Percentiles rank a stretch among this genome's conserved stretches.
phyloP scores from a whole-genome alignment of 345 rosid genomes.

The Luvunga scandens region DNA sequence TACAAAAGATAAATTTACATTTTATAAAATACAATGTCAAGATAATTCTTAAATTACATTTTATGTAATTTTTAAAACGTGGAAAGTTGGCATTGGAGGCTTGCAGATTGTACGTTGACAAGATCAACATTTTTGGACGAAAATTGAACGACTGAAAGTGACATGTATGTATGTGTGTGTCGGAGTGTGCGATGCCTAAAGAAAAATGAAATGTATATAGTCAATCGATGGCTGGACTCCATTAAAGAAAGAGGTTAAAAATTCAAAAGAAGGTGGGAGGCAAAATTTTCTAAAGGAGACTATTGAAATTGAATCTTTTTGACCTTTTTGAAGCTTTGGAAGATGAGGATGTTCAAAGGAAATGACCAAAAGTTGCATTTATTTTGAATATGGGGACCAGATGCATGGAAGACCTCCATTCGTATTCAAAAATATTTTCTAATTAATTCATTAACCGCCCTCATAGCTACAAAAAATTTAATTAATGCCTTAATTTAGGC shows the following conservation, averaged over 20 bases:
- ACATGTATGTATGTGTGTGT: too few species aligned
- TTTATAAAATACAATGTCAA: too few species aligned
- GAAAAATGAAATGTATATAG: background rate
- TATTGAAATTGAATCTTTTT: slow-evolving; percentile 23
- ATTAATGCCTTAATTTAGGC: too few species aligned
- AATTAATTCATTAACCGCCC: background rate
- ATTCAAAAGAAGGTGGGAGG: slow-evolving; percentile 21
- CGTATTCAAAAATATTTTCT: background rate
- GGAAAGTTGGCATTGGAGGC: too few species aligned
- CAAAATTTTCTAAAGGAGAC: slow-evolving; percentile 16
- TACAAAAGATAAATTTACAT: too few species aligned
- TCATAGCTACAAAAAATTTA: background rate
- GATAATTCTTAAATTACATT: too few species aligned
- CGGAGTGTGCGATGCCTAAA: background rate
- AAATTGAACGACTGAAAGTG: background rate
- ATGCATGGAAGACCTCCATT: background rate
- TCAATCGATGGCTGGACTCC: background rate
- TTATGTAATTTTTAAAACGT: too few species aligned
- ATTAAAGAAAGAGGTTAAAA: background rate
- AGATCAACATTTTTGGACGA: too few species aligned
- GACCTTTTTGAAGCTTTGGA: slow-evolving; percentile 30
- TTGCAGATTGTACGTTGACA: too few species aligned
- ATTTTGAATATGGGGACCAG: slow-evolving; percentile 5
- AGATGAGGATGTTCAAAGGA: slow-evolving; percentile 6
- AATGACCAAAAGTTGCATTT: slow-evolving; percentile 22